Evolutionary conservation across 2,329 filamentous ascomycete genomes (phyloP).

Genomic region (Chaetomiaceae sp.): DNA sequence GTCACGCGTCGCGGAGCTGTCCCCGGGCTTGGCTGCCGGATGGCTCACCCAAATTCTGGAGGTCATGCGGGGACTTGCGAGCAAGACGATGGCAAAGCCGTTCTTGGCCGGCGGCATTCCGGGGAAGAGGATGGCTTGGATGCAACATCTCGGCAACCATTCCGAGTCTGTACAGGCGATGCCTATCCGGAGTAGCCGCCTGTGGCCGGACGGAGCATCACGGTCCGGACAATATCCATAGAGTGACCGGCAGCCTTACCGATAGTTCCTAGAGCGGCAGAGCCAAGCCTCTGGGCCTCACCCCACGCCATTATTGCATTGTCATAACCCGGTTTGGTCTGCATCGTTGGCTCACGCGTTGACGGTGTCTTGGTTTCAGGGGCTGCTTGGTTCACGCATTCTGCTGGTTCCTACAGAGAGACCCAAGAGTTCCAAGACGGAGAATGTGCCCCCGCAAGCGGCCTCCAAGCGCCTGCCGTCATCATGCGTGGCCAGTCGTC

Average conservation of each 20-base stretch:
- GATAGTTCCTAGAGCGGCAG: conserved; percentile 17
- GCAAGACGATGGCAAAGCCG: not conserved
- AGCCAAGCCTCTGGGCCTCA: conserved; percentile 22
- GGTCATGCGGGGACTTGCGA: not conserved
- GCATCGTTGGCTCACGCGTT: not conserved
- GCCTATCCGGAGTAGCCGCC: conserved; percentile 1
- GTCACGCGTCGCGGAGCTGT: not conserved
- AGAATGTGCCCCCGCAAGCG: not conserved
- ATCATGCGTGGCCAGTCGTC: not conserved
- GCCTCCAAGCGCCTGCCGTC: not conserved
- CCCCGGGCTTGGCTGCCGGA: conserved; percentile 3
- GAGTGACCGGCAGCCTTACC: conserved; percentile 20
- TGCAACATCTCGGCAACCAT: conserved; percentile 21
- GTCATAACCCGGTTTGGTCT: not conserved
- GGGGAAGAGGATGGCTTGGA: conserved; percentile 2
- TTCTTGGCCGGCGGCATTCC: conserved; percentile 4
- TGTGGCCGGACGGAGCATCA: conserved; percentile 12
- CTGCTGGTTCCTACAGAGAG: not conserved
- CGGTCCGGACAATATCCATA: conserved; percentile 13
- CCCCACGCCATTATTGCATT: not conserved
- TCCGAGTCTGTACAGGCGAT: conserved; percentile 10
- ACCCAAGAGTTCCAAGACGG: not conserved
- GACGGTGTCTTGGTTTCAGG: not conserved
- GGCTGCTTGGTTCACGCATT: not conserved
- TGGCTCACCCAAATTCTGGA: not conserved